Conservation (phyloP, 164 flowering plant genomes). For the Warburgia ugandensis region DNA sequence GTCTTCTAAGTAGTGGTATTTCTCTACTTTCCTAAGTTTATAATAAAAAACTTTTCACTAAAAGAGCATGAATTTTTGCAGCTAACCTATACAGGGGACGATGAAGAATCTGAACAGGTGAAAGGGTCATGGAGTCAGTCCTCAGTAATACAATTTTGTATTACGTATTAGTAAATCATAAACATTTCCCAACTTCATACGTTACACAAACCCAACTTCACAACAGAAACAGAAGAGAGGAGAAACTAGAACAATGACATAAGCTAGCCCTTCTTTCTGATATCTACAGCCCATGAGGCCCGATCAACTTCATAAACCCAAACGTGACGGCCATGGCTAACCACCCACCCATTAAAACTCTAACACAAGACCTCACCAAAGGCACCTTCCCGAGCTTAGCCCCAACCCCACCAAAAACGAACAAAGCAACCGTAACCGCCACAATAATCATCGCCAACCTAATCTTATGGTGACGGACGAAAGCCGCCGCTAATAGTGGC, state of each 20-base stretch:
- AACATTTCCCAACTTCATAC: background rate
- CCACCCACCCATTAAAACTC: slow-evolving; percentile 27
- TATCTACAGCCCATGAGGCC: slow-evolving; percentile 3
- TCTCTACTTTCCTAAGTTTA: too few species aligned
- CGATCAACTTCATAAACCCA: slow-evolving; percentile 21
- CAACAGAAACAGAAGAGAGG: too few species aligned
- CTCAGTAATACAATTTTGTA: too few species aligned
- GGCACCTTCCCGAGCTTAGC: slow-evolving; percentile 20
- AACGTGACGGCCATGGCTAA: slow-evolving; percentile 24
- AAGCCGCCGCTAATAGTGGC: slow-evolving; percentile 14
- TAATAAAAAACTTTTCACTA: too few species aligned
- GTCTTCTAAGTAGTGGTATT: too few species aligned
- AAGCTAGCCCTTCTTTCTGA: background rate
- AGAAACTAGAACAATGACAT: background rate
- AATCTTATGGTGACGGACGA: slow-evolving; percentile 11
- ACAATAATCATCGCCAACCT: slow-evolving; percentile 18
- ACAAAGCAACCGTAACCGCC: slow-evolving; percentile 12
- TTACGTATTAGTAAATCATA: too few species aligned
- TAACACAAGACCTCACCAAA: slow-evolving; percentile 12
- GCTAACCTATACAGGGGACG: too few species aligned
- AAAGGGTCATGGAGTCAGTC: too few species aligned
- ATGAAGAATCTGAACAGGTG: too few species aligned
- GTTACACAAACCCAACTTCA: too few species aligned
- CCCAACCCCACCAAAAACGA: slow-evolving; percentile 19
- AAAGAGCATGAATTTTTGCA: too few species aligned